Conservation (phyloP, 495 filamentous ascomycete genomes). For the Xylaria telfairii region DNA sequence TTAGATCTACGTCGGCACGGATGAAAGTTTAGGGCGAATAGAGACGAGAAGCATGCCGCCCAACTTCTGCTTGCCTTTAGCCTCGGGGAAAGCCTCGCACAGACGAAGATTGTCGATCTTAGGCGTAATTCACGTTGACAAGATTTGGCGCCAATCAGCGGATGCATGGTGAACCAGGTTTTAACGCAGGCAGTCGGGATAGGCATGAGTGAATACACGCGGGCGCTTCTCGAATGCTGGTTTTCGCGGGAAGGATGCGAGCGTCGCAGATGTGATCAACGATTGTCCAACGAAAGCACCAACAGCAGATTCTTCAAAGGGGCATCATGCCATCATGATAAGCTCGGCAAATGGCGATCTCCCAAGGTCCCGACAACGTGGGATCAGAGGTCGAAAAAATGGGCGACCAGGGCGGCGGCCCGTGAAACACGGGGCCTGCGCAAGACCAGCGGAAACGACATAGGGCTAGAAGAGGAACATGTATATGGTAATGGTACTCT, state of each 20-base stretch:
- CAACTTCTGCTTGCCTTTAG: background rate
- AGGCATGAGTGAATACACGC: background rate
- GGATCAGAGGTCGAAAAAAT: conserved; percentile 10
- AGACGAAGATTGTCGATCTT: background rate
- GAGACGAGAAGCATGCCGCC: background rate
- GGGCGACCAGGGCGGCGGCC: conserved; percentile 19
- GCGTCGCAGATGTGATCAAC: conserved; percentile 15
- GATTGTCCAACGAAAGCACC: conserved; percentile 4
- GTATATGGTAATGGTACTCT: no score
- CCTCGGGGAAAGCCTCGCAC: background rate
- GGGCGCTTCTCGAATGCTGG: conserved; percentile 25
- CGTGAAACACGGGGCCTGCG: conserved; percentile 19
- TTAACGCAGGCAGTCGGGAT: background rate
- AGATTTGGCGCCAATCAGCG: background rate
- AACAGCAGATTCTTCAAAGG: background rate
- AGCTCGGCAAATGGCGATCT: background rate
- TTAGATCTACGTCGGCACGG: background rate
- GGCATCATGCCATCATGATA: background rate
- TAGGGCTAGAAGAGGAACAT: conserved; percentile 18
- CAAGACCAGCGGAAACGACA: background rate
- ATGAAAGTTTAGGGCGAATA: background rate
- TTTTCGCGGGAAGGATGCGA: conserved; percentile 29
- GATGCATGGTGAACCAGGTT: background rate
- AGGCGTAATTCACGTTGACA: background rate
- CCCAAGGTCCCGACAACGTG: conserved; percentile 12